A percentile compares a stretch with the other conserved stretches of the same genome.
phyloP scores from a whole-genome alignment of 2,329 filamentous ascomycete species.

The Penicillium sp. region DNA sequence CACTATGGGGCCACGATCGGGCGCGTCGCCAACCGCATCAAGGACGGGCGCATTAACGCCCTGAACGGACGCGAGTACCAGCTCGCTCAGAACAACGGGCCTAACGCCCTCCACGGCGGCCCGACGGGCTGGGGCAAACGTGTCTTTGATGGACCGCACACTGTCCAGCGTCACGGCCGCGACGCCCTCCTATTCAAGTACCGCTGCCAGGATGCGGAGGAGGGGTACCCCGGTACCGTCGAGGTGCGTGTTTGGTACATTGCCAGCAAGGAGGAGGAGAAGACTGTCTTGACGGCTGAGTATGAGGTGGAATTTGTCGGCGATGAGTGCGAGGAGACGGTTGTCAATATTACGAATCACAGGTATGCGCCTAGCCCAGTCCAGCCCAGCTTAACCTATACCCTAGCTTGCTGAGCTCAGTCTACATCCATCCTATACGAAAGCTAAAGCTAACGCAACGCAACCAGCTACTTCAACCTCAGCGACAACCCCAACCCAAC shows the following conservation, averaged over 20 bases:
- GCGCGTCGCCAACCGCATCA: conserved; percentile 78
- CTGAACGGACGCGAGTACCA: conserved; percentile 74
- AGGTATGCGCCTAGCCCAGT: conserved; percentile 64
- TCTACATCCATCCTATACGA: too few relatives aligned
- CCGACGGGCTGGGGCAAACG: conserved; percentile 64
- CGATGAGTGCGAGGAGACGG: conserved; percentile 81
- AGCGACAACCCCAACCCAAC: conserved; percentile 56
- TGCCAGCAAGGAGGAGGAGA: conserved; percentile 69
- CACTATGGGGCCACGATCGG: conserved; percentile 96
- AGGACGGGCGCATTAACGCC: conserved; percentile 68
- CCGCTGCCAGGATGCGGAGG: conserved; percentile 77
- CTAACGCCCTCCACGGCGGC: conserved; percentile 77
- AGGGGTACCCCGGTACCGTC: conserved; percentile 87
- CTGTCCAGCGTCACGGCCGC: conserved; percentile 60
- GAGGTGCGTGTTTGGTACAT: conserved; percentile 79
- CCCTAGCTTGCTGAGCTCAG: too few relatives aligned
- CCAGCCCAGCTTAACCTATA: too few relatives aligned
- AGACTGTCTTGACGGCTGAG: conserved; percentile 78
- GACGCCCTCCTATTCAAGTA: conserved; percentile 70
- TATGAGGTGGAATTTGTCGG: conserved; percentile 84
- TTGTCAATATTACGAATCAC: conserved; percentile 93
- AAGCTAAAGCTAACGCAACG: too few relatives aligned
- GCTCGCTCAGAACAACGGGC: conserved; percentile 75
- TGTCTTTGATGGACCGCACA: conserved; percentile 57
- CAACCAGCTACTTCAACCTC: conserved; percentile 69